Conservation (phyloP, 768 basidiomycete genomes). For the Kockovaella imperatae region DNA sequence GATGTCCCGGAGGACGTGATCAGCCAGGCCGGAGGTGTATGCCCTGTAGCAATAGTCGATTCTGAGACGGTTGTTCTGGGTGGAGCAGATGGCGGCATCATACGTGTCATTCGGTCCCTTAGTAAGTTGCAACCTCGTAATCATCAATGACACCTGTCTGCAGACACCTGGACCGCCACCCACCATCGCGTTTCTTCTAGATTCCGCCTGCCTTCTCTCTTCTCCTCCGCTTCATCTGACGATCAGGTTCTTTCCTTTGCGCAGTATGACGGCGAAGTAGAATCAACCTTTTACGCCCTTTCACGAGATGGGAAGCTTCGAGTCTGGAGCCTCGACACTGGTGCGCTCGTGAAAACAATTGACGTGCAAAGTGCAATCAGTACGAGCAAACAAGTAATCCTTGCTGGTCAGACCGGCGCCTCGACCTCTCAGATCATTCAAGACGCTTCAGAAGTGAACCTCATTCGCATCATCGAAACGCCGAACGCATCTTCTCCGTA, state of each 20-base stretch:
- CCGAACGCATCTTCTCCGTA: conserved; percentile 34
- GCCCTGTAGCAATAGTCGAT: conserved; percentile 23
- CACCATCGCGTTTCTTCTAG: conserved; percentile 26
- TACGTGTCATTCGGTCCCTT: conserved; percentile 12
- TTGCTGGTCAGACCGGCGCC: conserved; percentile 1
- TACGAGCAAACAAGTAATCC: conserved; percentile 31
- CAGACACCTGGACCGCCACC: conserved; percentile 16
- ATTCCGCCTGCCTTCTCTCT: conserved; percentile 30
- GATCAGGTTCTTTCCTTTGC: conserved; percentile 31
- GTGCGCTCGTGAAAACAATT: conserved; percentile 59
- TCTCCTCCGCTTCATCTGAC: conserved; percentile 20
- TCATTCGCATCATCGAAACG: conserved; percentile 56
- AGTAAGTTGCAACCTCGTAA: too few relatives aligned
- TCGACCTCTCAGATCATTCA: not conserved
- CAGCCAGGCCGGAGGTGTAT: conserved; percentile 13
- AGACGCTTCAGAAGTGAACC: conserved; percentile 52
- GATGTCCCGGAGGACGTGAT: conserved; percentile 25
- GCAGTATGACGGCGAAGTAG: conserved; percentile 6
- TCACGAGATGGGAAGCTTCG: conserved; percentile 78
- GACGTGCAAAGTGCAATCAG: conserved; percentile 21
- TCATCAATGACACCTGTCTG: too few relatives aligned
- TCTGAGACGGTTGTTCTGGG: conserved; percentile 29
- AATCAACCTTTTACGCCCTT: conserved; percentile 56
- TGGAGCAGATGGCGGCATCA: conserved; percentile 30
- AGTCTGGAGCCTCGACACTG: conserved; percentile 66